phyloP scores from a whole-genome alignment of 2,329 filamentous ascomycete genomes.

The Dactylellina leptospora region DNA sequence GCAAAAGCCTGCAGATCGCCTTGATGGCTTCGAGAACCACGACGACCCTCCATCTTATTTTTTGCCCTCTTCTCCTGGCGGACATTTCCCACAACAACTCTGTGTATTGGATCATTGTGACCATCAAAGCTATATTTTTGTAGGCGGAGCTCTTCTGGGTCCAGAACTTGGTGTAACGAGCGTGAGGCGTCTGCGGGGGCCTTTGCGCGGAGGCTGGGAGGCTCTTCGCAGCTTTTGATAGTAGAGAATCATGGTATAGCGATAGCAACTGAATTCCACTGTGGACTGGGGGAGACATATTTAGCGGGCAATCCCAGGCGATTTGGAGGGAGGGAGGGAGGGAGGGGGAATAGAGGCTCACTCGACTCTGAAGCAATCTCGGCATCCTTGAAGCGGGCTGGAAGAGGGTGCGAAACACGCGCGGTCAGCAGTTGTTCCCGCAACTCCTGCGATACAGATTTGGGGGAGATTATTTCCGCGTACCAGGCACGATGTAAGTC shows the following conservation, averaged over 20 bases:
- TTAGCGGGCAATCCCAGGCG: no score
- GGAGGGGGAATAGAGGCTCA: no score
- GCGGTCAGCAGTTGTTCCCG: conserved; percentile 31
- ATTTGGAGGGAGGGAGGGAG: no score
- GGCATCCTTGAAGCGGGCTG: conserved; percentile 85
- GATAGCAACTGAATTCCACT: conserved; percentile 88
- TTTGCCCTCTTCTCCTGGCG: conserved; percentile 82
- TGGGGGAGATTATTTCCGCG: no score
- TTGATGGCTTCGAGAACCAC: conserved; percentile 76
- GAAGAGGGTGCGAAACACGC: conserved; percentile 48
- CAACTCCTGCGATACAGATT: no score
- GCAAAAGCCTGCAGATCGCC: conserved; percentile 58
- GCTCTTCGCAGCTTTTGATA: conserved; percentile 71
- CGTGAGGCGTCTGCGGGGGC: conserved; percentile 65
- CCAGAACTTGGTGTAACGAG: conserved; percentile 75
- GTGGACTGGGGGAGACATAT: conserved; percentile 76
- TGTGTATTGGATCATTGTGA: conserved; percentile 93
- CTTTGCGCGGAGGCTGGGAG: conserved; percentile 61
- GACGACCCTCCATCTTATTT: conserved; percentile 85
- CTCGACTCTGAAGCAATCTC: conserved; percentile 92
- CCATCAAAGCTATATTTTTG: conserved; percentile 77
- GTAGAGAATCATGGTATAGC: conserved; percentile 88
- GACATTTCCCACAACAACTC: conserved; percentile 98
- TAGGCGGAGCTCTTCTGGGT: conserved; percentile 74
- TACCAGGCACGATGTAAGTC: conserved; percentile 93